A percentile compares a stretch with the other conserved stretches of the same genome.
These are phyloP conservation scores for Neurospora sp. DNA, from an alignment of 495 filamentous ascomycete species.

Conservation along the genomic window DNA sequence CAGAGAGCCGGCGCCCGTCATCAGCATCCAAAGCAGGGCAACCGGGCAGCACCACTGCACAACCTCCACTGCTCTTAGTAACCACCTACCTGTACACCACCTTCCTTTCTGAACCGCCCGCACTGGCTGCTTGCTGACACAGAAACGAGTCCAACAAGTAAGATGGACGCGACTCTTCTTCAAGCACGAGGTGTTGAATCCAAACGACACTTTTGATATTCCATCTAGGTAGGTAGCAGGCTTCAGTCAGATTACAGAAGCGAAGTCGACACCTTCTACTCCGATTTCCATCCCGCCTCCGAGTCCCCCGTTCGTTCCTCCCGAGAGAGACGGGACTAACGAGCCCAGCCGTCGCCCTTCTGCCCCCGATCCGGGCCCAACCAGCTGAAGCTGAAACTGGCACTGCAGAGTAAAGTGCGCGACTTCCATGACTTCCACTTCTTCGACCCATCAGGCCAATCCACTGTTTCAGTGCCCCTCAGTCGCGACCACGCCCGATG, in stretches of 20 bases:
- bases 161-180: neutral
- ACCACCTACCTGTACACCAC: neutral
- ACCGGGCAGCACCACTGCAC: neutral
- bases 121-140: neutral
- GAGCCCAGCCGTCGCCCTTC: neutral
- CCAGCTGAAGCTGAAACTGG: neutral
- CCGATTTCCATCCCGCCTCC: neutral
- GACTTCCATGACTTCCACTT: neutral
- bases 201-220: neutral
- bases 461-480: neutral
- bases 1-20: neutral
- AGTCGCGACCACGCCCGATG: neutral
- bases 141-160: neutral
- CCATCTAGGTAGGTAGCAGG: neutral
- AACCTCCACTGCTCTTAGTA: neutral
- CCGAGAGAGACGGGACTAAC: neutral
- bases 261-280: neutral
- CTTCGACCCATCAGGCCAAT: neutral
- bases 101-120: neutral
- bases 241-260: neutral
- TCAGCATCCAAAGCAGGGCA: neutral
- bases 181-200: neutral
- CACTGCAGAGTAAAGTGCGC: neutral
- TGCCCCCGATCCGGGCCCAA: neutral
- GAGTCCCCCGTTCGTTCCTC: neutral